Conservation (phyloP, 805 yeast genomes). For the Debaryomyces maramus region DNA sequence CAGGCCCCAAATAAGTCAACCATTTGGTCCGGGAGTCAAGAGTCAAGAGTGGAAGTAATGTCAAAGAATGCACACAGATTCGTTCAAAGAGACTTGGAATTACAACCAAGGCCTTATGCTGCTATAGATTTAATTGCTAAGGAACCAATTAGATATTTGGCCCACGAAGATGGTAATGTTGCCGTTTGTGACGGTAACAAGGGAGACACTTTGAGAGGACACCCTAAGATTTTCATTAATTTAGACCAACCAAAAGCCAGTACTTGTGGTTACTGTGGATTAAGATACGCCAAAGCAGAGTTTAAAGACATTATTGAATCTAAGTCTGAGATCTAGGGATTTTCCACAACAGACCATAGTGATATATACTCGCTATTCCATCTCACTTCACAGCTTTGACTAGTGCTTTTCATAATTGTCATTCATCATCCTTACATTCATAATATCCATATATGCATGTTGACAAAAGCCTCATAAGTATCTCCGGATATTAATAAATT, state of each 20-base stretch:
- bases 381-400: too few relatives aligned
- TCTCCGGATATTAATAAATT: not conserved
- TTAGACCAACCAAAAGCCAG: slow-evolving; percentile 72
- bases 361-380: too few relatives aligned
- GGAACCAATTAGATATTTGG: slow-evolving; percentile 66
- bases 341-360: too few relatives aligned
- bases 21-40: slow-evolving; percentile 75
- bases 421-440: not conserved
- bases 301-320: slow-evolving; percentile 41
- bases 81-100: slow-evolving; percentile 63
- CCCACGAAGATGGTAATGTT: slow-evolving; percentile 47
- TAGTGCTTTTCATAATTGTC: not conserved
- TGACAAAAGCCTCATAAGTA: not conserved
- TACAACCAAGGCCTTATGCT: slow-evolving; percentile 78
- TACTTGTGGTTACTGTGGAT: slow-evolving; percentile 81
- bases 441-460: not conserved
- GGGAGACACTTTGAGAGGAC: slow-evolving; percentile 70
- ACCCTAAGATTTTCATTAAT: slow-evolving; percentile 79
- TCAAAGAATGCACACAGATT: slow-evolving; percentile 58
- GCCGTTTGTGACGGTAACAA: slow-evolving; percentile 86
- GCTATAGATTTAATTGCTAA: slow-evolving; percentile 81
- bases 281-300: slow-evolving; percentile 60
- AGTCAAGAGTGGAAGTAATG: slow-evolving; percentile 55
- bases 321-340: not conserved
- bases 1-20: slow-evolving; percentile 78